Evolutionary conservation across 768 basidiomycete genomes (phyloP).

Genomic region (Leucosporidium creatinivorum): DNA sequence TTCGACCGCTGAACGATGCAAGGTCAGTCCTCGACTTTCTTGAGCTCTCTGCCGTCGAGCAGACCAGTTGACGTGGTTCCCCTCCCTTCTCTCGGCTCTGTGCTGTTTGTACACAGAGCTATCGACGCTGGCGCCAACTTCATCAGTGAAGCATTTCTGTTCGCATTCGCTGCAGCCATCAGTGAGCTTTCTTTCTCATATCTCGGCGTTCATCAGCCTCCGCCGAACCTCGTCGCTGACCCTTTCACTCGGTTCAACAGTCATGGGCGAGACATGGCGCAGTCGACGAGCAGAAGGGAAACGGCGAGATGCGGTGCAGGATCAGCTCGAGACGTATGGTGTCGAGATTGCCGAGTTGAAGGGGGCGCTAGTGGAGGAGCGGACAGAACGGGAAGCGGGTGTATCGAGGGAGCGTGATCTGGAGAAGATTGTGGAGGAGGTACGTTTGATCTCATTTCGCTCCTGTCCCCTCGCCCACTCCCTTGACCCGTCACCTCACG

Average conservation of each 20-base stretch:
- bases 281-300: slow-evolving; percentile 9
- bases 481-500: neutral
- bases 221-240: neutral
- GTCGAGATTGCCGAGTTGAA: slow-evolving; percentile 4
- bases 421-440: slow-evolving; percentile 25
- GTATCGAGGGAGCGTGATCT: slow-evolving; percentile 11
- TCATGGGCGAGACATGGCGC: slow-evolving; percentile 29
- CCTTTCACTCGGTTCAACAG: neutral
- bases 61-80: too few species aligned
- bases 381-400: neutral
- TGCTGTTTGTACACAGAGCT: neutral
- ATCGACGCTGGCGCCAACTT: slow-evolving; percentile 33
- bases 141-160: slow-evolving; percentile 15
- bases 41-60: too few species aligned
- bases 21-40: too few species aligned
- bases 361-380: slow-evolving; percentile 1
- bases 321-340: slow-evolving; percentile 16
- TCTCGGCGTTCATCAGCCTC: neutral
- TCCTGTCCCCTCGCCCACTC: too few species aligned
- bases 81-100: too few species aligned
- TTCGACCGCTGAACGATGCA: slow-evolving; percentile 27
- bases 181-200: slow-evolving; percentile 5
- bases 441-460: neutral
- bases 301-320: slow-evolving; percentile 17
- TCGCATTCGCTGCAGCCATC: slow-evolving; percentile 1